phyloP scores from a whole-genome alignment of 257 asterid species.

The Solanum boliviense region DNA sequence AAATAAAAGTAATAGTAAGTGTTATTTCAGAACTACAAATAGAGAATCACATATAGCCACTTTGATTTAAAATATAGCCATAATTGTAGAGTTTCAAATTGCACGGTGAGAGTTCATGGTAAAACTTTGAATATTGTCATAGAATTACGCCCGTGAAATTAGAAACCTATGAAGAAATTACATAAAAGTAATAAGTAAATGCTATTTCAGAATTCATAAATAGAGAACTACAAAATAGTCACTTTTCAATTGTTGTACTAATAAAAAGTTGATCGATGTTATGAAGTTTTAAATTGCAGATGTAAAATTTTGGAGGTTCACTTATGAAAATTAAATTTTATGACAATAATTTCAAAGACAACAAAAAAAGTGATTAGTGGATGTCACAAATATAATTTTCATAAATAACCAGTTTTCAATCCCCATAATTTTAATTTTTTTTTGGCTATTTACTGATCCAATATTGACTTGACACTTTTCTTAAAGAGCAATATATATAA shows the following conservation, averaged over 20 bases:
- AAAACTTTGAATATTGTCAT: accelerated
- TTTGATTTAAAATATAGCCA: neutral
- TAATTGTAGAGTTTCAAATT: neutral
- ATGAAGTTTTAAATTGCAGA: neutral
- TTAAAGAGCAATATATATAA: no score
- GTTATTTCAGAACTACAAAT: neutral
- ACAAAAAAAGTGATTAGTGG: neutral
- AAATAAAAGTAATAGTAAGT: neutral
- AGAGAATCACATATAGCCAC: neutral
- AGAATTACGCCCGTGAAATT: neutral
- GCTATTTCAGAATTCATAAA: neutral
- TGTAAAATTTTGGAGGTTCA: neutral
- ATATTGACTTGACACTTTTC: neutral
- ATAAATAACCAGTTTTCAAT: neutral
- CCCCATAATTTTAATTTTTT: neutral
- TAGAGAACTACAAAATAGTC: neutral
- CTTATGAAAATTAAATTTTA: neutral
- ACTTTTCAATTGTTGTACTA: neutral
- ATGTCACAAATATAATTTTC: neutral
- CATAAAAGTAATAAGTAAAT: neutral
- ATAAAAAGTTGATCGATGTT: neutral
- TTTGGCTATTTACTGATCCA: neutral
- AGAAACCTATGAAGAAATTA: neutral
- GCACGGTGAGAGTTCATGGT: neutral
- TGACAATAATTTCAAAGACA: neutral